Base-by-base conservation (phyloP, 495 filamentous ascomycete species). In the Clavariopsis aquatica region DNA sequence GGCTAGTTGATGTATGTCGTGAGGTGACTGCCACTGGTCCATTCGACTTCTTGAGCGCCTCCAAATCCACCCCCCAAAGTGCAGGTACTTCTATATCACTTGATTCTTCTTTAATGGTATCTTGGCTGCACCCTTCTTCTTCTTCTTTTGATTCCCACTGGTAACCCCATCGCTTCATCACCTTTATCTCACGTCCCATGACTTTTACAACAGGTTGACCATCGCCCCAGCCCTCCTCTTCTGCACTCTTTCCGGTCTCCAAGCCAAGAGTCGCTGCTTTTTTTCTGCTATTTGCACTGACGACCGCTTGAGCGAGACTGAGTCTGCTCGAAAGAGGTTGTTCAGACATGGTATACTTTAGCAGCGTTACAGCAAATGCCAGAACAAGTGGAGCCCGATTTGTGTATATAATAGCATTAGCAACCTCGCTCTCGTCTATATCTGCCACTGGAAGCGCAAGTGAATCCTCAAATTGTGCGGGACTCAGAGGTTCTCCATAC, bases 361-460 rank as follows among this genome's bases (percentile, higher is more conserved):
- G 69, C 53, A 93, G 72, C 61, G 82, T 82, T 17, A 92, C 82
- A 1, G 88, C 88, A 75, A 93, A 94, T 7, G 91, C 91, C 19
- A 95, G 77, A 10, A 93, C 87, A 26, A 95, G 77, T 6, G 91
- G 91, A 13, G 91, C 91, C 36, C 91, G 79, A 71, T 94, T 95
- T 10, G 89, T 93, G 47, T 84, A 75, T 0, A 95, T 66, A 13
- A 81, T 74, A n/a, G 81, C 83, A 10, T 76, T 71, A 5, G 76
- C 75, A 12, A 93, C 81, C 34, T 80, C 76, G 23, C 85, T 82
- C 69, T 91, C 89, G 26, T 83, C 79, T 24, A 70, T 75, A 29
- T 71, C 75, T 7, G 76, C 57, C 3, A 80, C 69, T 0, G 89
- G 89, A 2, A 95, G 79, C 13, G 79, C 76, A 1, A 93, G 80